These are phyloP conservation scores for Hyaloperonospora arabidopsidis DNA, from an alignment of 352 stramenopile species.

Conservation along the genomic window DNA sequence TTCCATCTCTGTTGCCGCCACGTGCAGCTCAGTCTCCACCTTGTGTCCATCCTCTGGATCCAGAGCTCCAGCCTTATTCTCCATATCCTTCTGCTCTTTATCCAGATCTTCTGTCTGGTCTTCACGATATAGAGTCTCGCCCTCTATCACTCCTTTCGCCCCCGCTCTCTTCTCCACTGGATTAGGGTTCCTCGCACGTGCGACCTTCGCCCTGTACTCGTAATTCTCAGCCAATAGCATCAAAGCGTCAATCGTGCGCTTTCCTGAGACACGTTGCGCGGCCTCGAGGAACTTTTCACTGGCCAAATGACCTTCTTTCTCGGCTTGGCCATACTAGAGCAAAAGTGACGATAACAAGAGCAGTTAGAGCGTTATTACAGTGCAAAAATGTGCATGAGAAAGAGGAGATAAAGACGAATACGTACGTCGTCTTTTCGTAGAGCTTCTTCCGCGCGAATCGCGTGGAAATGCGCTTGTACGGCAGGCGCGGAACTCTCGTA, in stretches of 20 bases:
- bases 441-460: slow-evolving; percentile 55
- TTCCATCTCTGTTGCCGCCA: slow-evolving; percentile 74
- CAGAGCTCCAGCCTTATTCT: background rate
- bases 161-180: slow-evolving; percentile 14
- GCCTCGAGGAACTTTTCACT: slow-evolving; percentile 65
- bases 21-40: slow-evolving; percentile 53
- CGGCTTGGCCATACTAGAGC: slow-evolving; percentile 37
- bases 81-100: background rate
- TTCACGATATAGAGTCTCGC: background rate
- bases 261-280: slow-evolving; percentile 44
- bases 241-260: slow-evolving; percentile 62
- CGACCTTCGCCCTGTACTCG: slow-evolving; percentile 62
- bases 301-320: slow-evolving; percentile 62
- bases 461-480: slow-evolving; percentile 79
- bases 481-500: slow-evolving; percentile 62
- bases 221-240: slow-evolving; percentile 73
- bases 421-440: slow-evolving; percentile 49
- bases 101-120: slow-evolving; percentile 4
- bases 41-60: slow-evolving; percentile 34
- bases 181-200: slow-evolving; percentile 32
- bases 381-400: slow-evolving; percentile 2
- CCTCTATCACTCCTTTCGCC: background rate
- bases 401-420: slow-evolving; percentile 6
- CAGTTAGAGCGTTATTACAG: slow-evolving; percentile 1
- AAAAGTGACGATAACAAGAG: background rate